Base-by-base conservation (phyloP, 768 basidiomycete genomes). In the Mycena epipterygia region DNA sequence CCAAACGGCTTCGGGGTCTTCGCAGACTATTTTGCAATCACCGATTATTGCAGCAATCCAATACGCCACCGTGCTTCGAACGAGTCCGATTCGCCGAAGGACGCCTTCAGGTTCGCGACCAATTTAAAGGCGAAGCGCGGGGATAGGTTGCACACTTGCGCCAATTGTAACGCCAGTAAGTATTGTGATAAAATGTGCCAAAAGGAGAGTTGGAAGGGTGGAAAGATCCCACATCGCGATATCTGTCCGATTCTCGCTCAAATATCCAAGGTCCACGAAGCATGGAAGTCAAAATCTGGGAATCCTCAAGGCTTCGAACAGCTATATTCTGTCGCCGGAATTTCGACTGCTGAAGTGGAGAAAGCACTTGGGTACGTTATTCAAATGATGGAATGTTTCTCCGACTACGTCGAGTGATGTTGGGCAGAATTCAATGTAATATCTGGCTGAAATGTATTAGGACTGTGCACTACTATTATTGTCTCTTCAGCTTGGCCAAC, bases 361-460 rank as follows among this genome's bases (percentile, higher is more conserved):
- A 27, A 27, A 41, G 55, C 55, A 29, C 1, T 57, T 3, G 37
- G 23, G 21, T 57, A 57, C 41, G 55, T 57, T 25, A 27, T 57
- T 39, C 13, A 37, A 14, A 39, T 57, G 55, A 12, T 57, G 55
- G 23, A 57, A 57, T 23, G 55, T 37, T 57, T 57, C 37, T 57
- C 55, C n/a, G 55, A 57, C 23, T 57, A 57, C n/a, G 55, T 57
- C 30, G 55, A 57, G 27, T 23, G 37, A 57, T 57, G 42, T 17
- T 44, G 8, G 8, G 7, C 14, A 42, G 30, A 37, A 37, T 35
- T 33, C 25, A 19, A 23, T 41, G 19, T 14, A 39, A n/a, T n/a
- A n/a, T n/a, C n/a, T n/a, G n/a, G n/a, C n/a, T n/a, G n/a, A n/a
- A n/a, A n/a, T n/a, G n/a, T n/a, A n/a, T n/a, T n/a, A n/a, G n/a